A percentile compares a stretch with the other conserved stretches of the same genome.
These are phyloP conservation scores for Cercospora citrullina DNA, from an alignment of 2,329 filamentous ascomycete species.

Conservation along the genomic window DNA sequence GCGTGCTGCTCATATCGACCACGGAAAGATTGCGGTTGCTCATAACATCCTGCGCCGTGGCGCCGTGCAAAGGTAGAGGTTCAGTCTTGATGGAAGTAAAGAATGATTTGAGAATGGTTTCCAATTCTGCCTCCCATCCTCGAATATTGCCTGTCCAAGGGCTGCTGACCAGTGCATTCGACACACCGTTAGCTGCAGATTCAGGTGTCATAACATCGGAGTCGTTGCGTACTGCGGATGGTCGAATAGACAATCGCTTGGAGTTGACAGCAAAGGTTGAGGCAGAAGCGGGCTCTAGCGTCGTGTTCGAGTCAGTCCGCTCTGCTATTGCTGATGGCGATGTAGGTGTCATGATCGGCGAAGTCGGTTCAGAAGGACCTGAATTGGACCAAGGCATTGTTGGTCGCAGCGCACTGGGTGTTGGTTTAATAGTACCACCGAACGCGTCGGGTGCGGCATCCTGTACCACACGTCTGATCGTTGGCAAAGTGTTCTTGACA, in stretches of 20 bases:
- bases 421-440: constrained; percentile 44
- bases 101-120: constrained; percentile 87
- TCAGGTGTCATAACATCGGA: constrained; percentile 40
- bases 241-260: constrained; percentile 48
- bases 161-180: constrained; percentile 74
- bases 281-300: background rate
- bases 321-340: background rate
- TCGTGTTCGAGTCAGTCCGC: constrained; percentile 9
- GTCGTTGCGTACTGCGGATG: constrained; percentile 38
- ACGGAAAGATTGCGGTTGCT: constrained; percentile 61
- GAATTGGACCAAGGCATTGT: constrained; percentile 37
- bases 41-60: constrained; percentile 51
- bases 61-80: constrained; percentile 81
- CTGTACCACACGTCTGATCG: constrained; percentile 72
- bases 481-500: constrained; percentile 92
- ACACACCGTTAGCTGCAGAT: constrained; percentile 52
- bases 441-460: constrained; percentile 71
- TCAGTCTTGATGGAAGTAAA: constrained; percentile 87
- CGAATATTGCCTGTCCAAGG: constrained; percentile 73
- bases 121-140: constrained; percentile 85
- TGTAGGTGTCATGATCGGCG: constrained; percentile 10
- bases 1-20: constrained; percentile 44
- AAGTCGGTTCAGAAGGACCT: constrained; percentile 21
- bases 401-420: constrained; percentile 28
- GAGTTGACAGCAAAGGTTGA: constrained; percentile 29